phyloP scores from a whole-genome alignment of 2,329 filamentous ascomycete species.

The Fonsecaea nubica region DNA sequence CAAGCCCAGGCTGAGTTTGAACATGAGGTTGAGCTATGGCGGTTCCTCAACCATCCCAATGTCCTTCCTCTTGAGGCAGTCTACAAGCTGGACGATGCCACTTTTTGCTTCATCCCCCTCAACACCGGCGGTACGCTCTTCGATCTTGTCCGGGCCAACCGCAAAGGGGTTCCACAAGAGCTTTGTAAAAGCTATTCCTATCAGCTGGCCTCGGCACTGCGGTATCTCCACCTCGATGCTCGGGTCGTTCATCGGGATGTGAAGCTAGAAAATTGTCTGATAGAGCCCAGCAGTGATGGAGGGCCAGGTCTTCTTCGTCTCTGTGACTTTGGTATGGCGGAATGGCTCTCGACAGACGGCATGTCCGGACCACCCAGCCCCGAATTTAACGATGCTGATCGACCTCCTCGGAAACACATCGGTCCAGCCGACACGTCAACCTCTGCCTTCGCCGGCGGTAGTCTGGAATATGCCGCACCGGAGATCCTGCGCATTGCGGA shows the following conservation, averaged over 20 bases:
- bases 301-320: slow-evolving; percentile 65
- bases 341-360: slow-evolving; percentile 66
- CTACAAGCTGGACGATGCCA: slow-evolving; percentile 71
- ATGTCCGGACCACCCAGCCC: slow-evolving; percentile 57
- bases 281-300: slow-evolving; percentile 59
- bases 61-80: slow-evolving; percentile 68
- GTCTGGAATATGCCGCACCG: slow-evolving; percentile 61
- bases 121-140: slow-evolving; percentile 70
- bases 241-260: slow-evolving; percentile 71
- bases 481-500: slow-evolving; percentile 52
- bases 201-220: slow-evolving; percentile 68
- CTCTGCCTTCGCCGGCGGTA: slow-evolving; percentile 61
- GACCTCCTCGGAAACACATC: slow-evolving; percentile 58
- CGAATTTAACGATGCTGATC: slow-evolving; percentile 53
- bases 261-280: slow-evolving; percentile 72
- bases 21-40: slow-evolving; percentile 72
- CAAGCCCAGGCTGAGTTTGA: slow-evolving; percentile 71
- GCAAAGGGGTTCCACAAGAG: slow-evolving; percentile 58
- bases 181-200: slow-evolving; percentile 67
- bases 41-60: slow-evolving; percentile 67
- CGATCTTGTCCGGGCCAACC: slow-evolving; percentile 64
- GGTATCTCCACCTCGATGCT: slow-evolving; percentile 72
- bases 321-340: slow-evolving; percentile 73
- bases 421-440: slow-evolving; percentile 64
- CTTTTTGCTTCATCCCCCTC: slow-evolving; percentile 70